Percentiles rank a stretch among this genome's conserved stretches.
These are phyloP conservation scores for Phoenix dactylifera DNA, from an alignment of 176 grass and related monocot genomes.

Conservation along the genomic window DNA sequence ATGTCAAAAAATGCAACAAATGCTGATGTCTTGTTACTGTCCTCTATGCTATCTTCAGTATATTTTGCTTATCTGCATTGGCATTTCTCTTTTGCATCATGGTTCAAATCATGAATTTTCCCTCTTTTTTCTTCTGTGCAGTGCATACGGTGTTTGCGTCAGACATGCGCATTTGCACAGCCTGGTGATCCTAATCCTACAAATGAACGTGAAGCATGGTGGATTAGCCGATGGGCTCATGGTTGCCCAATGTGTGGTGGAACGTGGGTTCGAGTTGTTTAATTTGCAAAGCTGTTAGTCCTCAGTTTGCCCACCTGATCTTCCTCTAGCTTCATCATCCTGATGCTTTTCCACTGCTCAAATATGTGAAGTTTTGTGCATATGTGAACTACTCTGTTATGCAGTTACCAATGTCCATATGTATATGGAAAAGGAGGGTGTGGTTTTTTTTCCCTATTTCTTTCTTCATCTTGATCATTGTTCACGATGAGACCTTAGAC, in stretches of 20 bases:
- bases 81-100: no score
- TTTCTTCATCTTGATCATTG: neutral
- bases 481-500: neutral
- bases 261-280: conserved; percentile 92
- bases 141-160: conserved; percentile 90
- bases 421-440: no score
- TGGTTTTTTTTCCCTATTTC: no score
- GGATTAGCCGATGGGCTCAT: conserved; percentile 81
- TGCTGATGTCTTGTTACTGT: no score
- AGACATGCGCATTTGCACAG: conserved; percentile 82
- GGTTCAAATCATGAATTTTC: neutral
- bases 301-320: neutral
- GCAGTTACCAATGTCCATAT: no score
- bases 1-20: no score
- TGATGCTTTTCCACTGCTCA: no score
- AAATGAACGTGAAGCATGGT: conserved; percentile 83
- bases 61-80: no score
- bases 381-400: no score
- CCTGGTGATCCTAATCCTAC: conserved; percentile 31
- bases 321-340: no score
- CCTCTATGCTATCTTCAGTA: no score
- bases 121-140: conserved; percentile 23
- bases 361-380: no score
- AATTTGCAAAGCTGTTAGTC: neutral
- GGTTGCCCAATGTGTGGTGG: conserved; percentile 97